Conservation (phyloP, 1,139 yeast species). For the Candida sanyaensis region DNA sequence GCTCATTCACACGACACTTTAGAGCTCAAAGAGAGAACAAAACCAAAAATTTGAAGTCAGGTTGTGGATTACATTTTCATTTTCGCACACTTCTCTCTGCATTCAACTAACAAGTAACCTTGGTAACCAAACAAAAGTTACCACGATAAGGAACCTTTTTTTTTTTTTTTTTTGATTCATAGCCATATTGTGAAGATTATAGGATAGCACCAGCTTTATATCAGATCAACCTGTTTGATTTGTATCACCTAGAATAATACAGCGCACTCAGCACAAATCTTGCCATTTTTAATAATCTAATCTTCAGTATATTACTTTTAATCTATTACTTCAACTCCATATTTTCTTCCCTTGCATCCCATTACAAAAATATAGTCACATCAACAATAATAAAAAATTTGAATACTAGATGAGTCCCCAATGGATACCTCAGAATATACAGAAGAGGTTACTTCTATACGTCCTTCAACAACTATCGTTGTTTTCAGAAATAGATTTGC, state of each 20-base stretch:
- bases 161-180: too few species aligned
- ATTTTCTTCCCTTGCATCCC: neutral
- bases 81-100: neutral
- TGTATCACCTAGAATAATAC: too few species aligned
- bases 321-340: neutral
- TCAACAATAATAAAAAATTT: neutral
- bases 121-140: neutral
- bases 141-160: too few species aligned
- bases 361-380: neutral
- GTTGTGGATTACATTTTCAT: constrained; percentile 2
- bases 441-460: constrained; percentile 76
- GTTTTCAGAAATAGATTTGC: constrained; percentile 78
- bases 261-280: neutral
- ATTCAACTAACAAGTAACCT: neutral
- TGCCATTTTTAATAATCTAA: neutral
- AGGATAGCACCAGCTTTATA: neutral
- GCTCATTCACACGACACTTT: neutral
- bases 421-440: constrained; percentile 85
- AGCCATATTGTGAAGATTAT: too few species aligned
- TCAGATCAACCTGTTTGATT: too few species aligned
- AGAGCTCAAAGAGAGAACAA: neutral
- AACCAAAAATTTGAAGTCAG: constrained; percentile 1
- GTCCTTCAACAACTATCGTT: constrained; percentile 80
- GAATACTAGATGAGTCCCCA: constrained; percentile 52
- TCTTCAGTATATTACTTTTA: neutral